Evolutionary conservation across 2,329 filamentous ascomycete genomes (phyloP).

Genomic region (Lomentospora prolificans): DNA sequence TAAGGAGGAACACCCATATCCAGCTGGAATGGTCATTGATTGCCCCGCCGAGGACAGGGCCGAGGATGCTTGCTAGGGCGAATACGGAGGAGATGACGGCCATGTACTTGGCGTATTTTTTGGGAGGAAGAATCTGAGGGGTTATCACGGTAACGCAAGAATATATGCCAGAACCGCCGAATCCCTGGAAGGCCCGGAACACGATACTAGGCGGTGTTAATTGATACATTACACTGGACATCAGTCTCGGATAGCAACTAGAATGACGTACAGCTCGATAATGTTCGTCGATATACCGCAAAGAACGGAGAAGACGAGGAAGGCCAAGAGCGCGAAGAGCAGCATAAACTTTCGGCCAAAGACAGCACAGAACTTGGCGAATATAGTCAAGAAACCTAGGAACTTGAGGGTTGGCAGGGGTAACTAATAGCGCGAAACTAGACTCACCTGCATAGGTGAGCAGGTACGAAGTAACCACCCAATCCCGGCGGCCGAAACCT

Average conservation of each 20-base stretch:
- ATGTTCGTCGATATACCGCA: neutral
- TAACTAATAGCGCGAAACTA: no score
- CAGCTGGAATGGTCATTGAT: neutral
- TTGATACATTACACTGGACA: neutral
- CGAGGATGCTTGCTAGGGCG: neutral
- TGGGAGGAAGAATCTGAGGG: neutral
- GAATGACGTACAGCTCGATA: neutral
- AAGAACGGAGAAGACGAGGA: neutral
- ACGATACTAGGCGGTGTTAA: neutral
- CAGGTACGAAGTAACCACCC: conserved; percentile 36
- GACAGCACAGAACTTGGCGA: neutral
- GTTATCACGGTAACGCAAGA: neutral
- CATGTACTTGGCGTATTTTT: neutral
- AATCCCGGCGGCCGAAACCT: conserved; percentile 23
- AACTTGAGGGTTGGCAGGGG: neutral
- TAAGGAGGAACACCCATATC: neutral
- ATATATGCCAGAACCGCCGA: neutral
- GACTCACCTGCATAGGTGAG: conserved; percentile 31
- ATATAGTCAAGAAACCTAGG: neutral
- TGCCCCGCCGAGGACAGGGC: neutral
- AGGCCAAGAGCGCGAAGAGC: neutral
- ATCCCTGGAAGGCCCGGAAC: neutral
- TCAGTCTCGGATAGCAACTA: neutral
- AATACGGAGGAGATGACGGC: neutral
- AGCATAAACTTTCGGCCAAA: neutral